Evolutionary conservation across 768 basidiomycete genomes (phyloP), one percentile per base, ranked within the genome.

Genomic region (Russula brevipes): DNA sequence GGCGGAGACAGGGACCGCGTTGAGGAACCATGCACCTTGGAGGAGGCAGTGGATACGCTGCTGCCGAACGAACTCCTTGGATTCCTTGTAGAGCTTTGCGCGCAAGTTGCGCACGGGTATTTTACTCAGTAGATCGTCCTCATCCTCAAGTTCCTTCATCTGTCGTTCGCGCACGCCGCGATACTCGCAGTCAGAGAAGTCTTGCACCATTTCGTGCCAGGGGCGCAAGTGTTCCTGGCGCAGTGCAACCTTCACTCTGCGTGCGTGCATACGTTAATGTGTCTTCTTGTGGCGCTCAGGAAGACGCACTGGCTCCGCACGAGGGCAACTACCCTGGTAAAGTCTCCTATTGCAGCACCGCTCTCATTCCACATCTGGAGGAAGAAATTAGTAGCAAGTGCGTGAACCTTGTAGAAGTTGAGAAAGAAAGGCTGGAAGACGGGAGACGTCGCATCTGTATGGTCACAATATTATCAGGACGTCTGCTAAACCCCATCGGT

Each of bases 331-430:
- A 96, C 85, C 10, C 94, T 85, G 41, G 81, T 78, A 66, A 94
- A 92, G 74, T 96, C 94, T 19, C 79, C 85, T 12, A 73, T 70
- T 4, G 87, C 85, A 1, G 94, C 89, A 12, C 87, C 86, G 69
- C 89, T 90, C 72, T 96, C 94, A 68, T 81, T 83, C 92, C 91
- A 96, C 85, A 96, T 93, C 39, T 91, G 83, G n/a, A 92, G 76
- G 75, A 95, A 95, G 77, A 95, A 94, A 51, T 83, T 83, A 4
- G 87, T 85, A 5, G 89, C 88, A n/a, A 94, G 76, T 10, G 81
- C 77, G 73, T 97, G 94, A 5, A 93, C 86, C 66, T 81, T 85
- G 71, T 82, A 81, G 70, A 94, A 91, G 68, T 90, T 89, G 66
- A 95, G 80, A 75, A 95, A 89, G 76, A 93, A 92, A 0, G 92